A percentile compares a stretch with the other conserved stretches of the same genome.
These are phyloP conservation scores for Fragilariopsis cylindrus DNA, from an alignment of 108 stramenopile genomes.

Conservation along the genomic window DNA sequence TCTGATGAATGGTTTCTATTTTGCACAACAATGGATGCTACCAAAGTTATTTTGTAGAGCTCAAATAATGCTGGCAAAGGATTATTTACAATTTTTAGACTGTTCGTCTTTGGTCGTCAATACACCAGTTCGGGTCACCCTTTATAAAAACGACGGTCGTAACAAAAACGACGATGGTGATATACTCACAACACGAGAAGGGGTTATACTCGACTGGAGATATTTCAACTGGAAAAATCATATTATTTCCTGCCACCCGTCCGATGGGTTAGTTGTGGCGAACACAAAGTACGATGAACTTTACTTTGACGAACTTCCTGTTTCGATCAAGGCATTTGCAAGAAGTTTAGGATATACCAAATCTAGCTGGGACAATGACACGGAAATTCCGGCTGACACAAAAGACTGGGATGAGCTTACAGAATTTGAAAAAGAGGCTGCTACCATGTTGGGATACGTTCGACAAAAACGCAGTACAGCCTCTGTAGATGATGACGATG, in stretches of 20 bases:
- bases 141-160: neutral
- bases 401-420: slow-evolving; percentile 3
- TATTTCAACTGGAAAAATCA: slow-evolving; percentile 29
- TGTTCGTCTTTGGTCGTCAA: slow-evolving; percentile 11
- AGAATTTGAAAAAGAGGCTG: slow-evolving; percentile 4
- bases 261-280: neutral
- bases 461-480: neutral
- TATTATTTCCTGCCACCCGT: neutral
- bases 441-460: neutral
- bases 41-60: slow-evolving; percentile 16
- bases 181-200: neutral
- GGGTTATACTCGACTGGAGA: slow-evolving; percentile 23
- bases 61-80: slow-evolving; percentile 15
- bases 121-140: neutral
- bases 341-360: slow-evolving; percentile 38
- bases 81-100: slow-evolving; percentile 24
- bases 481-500: too few relatives aligned
- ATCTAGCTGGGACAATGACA: slow-evolving; percentile 41
- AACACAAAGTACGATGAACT: neutral
- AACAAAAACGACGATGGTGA: too few relatives aligned
- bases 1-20: slow-evolving; percentile 27
- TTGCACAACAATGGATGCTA: slow-evolving; percentile 31
- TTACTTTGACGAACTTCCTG: slow-evolving; percentile 12
- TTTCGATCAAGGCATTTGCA: slow-evolving; percentile 2
- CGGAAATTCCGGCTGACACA: neutral